phyloP scores from a whole-genome alignment of 768 basidiomycete genomes.

The Russula griseocarnosa region DNA sequence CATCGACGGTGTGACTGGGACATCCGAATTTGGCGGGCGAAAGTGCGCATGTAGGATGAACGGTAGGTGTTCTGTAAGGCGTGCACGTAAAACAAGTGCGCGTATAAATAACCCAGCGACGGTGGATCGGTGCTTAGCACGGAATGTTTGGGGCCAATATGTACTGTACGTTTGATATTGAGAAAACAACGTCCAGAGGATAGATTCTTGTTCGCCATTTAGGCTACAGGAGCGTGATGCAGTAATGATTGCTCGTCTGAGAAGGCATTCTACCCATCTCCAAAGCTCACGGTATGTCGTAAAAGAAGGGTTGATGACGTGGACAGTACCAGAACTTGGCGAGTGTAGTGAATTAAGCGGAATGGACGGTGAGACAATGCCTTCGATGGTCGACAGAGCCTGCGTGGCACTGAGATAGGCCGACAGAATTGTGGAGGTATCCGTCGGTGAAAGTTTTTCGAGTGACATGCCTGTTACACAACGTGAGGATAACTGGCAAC shows the following conservation, averaged over 20 bases:
- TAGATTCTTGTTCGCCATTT: constrained; percentile 38
- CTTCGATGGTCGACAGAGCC: constrained; percentile 47
- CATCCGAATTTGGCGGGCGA: constrained; percentile 26
- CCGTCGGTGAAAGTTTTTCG: constrained; percentile 53
- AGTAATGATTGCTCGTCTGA: constrained; percentile 76
- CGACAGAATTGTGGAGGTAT: constrained; percentile 50
- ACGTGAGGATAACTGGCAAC: constrained; percentile 3
- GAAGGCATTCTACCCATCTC: constrained; percentile 75
- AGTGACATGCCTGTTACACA: constrained; percentile 62
- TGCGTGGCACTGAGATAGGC: constrained; percentile 54
- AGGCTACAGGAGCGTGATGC: constrained; percentile 48
- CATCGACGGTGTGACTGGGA: constrained; percentile 45
- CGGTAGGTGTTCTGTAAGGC: constrained; percentile 18
- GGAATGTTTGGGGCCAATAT: constrained; percentile 78
- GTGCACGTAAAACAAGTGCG: constrained; percentile 54
- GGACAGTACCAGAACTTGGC: constrained; percentile 34
- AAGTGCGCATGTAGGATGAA: constrained; percentile 6
- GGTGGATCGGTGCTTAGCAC: constrained; percentile 68
- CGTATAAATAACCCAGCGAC: constrained; percentile 69
- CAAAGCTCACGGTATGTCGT: constrained; percentile 74
- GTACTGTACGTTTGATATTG: constrained; percentile 58
- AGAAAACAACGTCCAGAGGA: constrained; percentile 59
- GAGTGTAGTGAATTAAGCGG: constrained; percentile 34
- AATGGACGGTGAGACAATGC: constrained; percentile 40
- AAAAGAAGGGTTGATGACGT: constrained; percentile 54